phyloP scores from a whole-genome alignment of 2,329 filamentous ascomycete species.

The Xylaria sp. region DNA sequence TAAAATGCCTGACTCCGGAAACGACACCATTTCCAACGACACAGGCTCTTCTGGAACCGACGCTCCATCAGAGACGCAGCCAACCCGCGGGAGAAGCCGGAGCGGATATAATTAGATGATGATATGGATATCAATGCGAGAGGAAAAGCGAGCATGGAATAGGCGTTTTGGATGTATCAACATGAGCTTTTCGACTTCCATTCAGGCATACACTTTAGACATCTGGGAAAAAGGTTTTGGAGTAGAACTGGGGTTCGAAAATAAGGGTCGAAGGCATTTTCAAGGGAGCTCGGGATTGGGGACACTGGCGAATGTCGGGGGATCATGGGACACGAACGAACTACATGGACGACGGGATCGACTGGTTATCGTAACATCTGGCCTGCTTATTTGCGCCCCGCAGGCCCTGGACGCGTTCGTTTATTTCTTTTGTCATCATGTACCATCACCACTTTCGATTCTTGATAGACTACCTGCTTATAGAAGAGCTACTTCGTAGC shows the following conservation, averaged over 20 bases:
- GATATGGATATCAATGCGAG: not conserved
- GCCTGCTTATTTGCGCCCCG: constrained; percentile 1
- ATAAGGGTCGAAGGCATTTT: constrained; percentile 22
- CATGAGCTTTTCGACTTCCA: constrained; percentile 13
- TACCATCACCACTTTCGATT: constrained; percentile 31
- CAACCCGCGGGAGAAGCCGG: constrained; percentile 45
- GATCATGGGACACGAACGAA: constrained; percentile 14
- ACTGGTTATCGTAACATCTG: constrained; percentile 13
- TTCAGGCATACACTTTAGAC: constrained; percentile 13
- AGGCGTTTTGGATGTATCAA: constrained; percentile 31
- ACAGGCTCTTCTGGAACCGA: constrained; percentile 38
- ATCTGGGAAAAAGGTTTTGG: constrained; percentile 25
- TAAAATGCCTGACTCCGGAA: constrained; percentile 48
- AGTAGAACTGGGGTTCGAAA: constrained; percentile 30
- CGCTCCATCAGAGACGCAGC: constrained; percentile 34
- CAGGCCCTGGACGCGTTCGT: constrained; percentile 15
- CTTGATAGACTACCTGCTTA: constrained; percentile 28
- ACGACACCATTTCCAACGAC: constrained; percentile 44
- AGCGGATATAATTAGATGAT: constrained; percentile 46
- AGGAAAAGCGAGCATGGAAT: constrained; percentile 18
- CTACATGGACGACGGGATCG: constrained; percentile 16
- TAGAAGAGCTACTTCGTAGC: constrained; percentile 27
- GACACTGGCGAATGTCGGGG: not conserved
- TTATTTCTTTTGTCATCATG: constrained; percentile 28
- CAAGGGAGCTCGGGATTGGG: constrained; percentile 10